A percentile compares a stretch with the other conserved stretches of the same genome.
phyloP scores from a whole-genome alignment of 2,329 filamentous ascomycete species.

The Macrophomina pseudophaseolina region DNA sequence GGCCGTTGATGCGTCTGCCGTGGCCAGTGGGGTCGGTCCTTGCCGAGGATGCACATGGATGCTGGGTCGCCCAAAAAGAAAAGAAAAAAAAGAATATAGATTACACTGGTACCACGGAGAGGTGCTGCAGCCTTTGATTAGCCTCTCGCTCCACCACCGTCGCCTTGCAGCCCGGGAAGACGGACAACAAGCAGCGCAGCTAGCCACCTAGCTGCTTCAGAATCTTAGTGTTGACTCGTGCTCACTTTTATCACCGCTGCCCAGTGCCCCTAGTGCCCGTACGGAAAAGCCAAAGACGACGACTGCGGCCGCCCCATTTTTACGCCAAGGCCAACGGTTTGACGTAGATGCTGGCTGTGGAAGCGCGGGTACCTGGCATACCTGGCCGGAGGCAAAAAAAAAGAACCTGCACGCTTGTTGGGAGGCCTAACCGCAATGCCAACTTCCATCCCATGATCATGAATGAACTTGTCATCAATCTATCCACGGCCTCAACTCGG shows the following conservation, averaged over 20 bases:
- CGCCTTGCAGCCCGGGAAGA: background rate
- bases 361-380: background rate
- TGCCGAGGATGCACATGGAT: slow-evolving; percentile 7
- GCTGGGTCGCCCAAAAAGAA: background rate
- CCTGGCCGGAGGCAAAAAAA: background rate
- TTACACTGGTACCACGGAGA: slow-evolving; percentile 5
- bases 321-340: slow-evolving; percentile 4
- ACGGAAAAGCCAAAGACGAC: slow-evolving; percentile 1
- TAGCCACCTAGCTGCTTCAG: slow-evolving; percentile 12
- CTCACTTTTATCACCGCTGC: background rate
- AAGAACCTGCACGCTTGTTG: background rate
- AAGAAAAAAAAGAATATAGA: background rate
- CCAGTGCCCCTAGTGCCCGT: slow-evolving; percentile 4
- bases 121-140: background rate
- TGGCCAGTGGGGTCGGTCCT: background rate
- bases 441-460: background rate
- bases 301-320: slow-evolving; percentile 3
- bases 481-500: slow-evolving; percentile 8
- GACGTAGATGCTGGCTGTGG: slow-evolving; percentile 11
- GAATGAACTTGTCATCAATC: slow-evolving; percentile 9
- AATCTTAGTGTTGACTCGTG: slow-evolving; percentile 9
- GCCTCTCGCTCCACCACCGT: background rate
- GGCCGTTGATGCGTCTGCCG: background rate
- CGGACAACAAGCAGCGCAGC: background rate
- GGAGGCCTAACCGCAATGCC: background rate